Evolutionary conservation across 805 yeast genomes (phyloP), one percentile per base, ranked within the genome.

Genomic region (Ogataea allantospora): DNA sequence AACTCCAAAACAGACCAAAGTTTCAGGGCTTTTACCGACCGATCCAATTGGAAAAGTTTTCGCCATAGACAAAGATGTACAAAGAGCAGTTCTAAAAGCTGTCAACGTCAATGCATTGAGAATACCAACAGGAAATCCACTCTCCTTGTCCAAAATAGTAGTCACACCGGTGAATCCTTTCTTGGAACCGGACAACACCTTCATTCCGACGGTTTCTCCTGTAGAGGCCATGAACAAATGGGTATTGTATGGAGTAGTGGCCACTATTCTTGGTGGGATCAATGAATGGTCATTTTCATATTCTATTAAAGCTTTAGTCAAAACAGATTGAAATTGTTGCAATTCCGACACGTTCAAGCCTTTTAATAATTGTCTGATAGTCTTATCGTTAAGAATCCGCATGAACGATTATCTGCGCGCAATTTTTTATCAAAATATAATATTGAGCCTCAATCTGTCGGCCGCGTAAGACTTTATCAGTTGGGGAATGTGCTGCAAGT

Each of bases 201-300:
- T 80, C 49, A 80, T 63, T 7, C 87, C 87, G 10, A 73, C 78
- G 19, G 58, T 50, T 4, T 71, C 67, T 11, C 77, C 77, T 4
- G 74, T 66, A n/a, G 82, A 73, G 3, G 84, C 83, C 87, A 80
- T 80, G 56, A 77, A 78, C 20, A 80, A 50, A 54, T 80, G 84
- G 1, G 72, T 65, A 10, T 56, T 55, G 44, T 63, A 58, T 30
- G 68, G 54, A 47, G 73, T 56, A 19, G 53, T 48, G 29, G 67
- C 54, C 6, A 75, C 78, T 5, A 70, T 74, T 49, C 86, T 60
- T 26, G 71, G 76, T 3, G 86, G 86, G 13, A 77, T 70, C 14
- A 70, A 54, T 1, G 66, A 48, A 3, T 73, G 75, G 45, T 73
- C 68, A 2, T 55, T 21, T 10, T 67, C 52, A 50, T 70, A 77